Base-by-base conservation (phyloP, 1,139 yeast species). In the Hyphopichia wangnamkhiaoensis region DNA sequence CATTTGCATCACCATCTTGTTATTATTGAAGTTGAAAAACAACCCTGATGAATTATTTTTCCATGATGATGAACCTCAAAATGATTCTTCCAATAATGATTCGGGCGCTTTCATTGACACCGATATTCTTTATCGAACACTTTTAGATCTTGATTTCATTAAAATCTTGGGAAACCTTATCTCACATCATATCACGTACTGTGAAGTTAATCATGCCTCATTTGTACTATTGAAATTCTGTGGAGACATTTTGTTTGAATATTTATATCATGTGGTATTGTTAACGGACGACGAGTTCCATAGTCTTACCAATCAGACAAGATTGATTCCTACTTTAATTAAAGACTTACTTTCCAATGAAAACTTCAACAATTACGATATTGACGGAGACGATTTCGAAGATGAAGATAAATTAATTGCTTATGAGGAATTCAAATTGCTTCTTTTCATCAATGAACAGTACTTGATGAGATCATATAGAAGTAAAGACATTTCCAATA, bases 401-500 rank as follows among this genome's bases (percentile, higher is more conserved):
- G 79, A 79, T 37, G 87, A 80, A 43, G 83, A 81, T 47, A 75
- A 83, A 34, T 52, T 67, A n/a, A 74, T 77, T 43, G 86, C 88
- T 38, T 81, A 81, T 48, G 80, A 87, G 31, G 82, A 83, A 49
- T 84, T 89, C 65, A 84, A 84, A 53, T 66, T 87, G n/a, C 60
- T 89, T 8, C 65, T 90, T 34, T 79, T 88, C 2, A 67, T 90
- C 16, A 89, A 89, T 57, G 96, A 90, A 56, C 96, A 90, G 57
- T 90, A 80, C 57, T 77, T 90, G 77, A 84, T 88, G 80, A 71
- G 72, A 33, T 74, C 79, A 21, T 71, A 65, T 46, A 53, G 63
- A 23, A 40, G 60, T 12, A 51, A 45, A 8, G 53, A 56, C 5
- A 53, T 70, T 25, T 61, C 63, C 34, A 79, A 80, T 51, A 66